A percentile compares a stretch with the other conserved stretches of the same genome.
Conservation (phyloP, 768 basidiomycete species). For the Agrocybe pediades region DNA sequence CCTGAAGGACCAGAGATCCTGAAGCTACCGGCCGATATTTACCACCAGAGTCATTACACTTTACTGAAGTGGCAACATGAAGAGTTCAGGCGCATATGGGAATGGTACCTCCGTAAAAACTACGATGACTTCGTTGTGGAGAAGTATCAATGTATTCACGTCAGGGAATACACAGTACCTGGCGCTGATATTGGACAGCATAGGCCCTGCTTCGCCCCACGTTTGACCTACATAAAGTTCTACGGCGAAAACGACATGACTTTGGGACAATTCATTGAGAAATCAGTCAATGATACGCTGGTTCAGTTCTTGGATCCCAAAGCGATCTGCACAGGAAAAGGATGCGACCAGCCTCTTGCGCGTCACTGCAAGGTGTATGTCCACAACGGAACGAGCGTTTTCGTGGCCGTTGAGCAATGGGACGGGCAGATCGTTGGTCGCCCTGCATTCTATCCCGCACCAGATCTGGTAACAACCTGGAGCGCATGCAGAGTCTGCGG, state of each 20-base stretch:
- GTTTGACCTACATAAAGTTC: constrained; percentile 75
- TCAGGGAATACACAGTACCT: constrained; percentile 82
- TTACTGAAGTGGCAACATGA: constrained; percentile 79
- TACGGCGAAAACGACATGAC: constrained; percentile 94
- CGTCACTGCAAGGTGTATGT: constrained; percentile 90
- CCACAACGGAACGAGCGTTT: constrained; percentile 82
- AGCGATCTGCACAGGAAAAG: constrained; percentile 80
- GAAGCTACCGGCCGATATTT: constrained; percentile 71
- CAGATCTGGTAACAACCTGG: constrained; percentile 89
- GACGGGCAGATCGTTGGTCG: constrained; percentile 72
- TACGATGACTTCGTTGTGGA: constrained; percentile 86
- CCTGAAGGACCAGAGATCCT: constrained; percentile 44
- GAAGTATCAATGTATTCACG: constrained; percentile 87
- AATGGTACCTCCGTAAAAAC: constrained; percentile 92
- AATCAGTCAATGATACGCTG: constrained; percentile 66
- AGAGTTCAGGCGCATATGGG: constrained; percentile 90
- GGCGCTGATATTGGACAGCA: constrained; percentile 65
- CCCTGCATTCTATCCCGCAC: constrained; percentile 52
- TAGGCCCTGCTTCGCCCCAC: constrained; percentile 78
- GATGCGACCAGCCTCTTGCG: constrained; percentile 78
- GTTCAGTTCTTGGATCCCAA: constrained; percentile 72
- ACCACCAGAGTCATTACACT: constrained; percentile 70
- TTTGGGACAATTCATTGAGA: constrained; percentile 91
- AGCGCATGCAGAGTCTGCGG: constrained; percentile 81
- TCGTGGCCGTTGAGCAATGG: constrained; percentile 89